These are phyloP conservation scores for Umbilicus rupestris DNA, from an alignment of 164 flowering plant genomes.

Conservation along the genomic window DNA sequence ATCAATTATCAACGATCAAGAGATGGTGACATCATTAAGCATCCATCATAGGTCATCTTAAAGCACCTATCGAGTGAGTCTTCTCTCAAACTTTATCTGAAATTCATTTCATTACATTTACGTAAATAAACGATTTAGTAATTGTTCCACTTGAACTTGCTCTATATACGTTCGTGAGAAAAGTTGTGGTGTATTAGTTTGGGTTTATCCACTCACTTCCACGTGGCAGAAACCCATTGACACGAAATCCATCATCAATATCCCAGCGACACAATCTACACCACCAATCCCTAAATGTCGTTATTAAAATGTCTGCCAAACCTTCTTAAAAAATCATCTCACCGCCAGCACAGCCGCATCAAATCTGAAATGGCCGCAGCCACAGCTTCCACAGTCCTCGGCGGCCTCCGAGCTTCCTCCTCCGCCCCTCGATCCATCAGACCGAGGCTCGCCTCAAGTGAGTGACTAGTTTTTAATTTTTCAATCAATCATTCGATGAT, in stretches of 20 bases:
- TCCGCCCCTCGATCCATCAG: conserved; percentile 17
- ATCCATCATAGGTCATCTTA: too few relatives aligned
- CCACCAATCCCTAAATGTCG: conserved; percentile 11
- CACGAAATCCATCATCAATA: conserved; percentile 27
- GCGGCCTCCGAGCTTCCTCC: conserved; percentile 30
- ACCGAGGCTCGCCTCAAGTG: conserved; percentile 36
- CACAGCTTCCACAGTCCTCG: conserved; percentile 42
- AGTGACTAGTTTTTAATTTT: neutral
- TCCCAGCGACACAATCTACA: conserved; percentile 21
- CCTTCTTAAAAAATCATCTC: neutral
- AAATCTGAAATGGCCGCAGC: conserved; percentile 31
- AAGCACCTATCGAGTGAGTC: too few relatives aligned
- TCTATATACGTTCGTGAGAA: too few relatives aligned
- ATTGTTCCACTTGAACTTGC: too few relatives aligned
- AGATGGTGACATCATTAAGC: too few relatives aligned
- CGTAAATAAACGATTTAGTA: too few relatives aligned
- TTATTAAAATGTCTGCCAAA: neutral
- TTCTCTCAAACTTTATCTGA: too few relatives aligned
- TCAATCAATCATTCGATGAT: too few relatives aligned
- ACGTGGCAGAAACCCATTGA: conserved; percentile 46
- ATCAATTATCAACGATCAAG: too few relatives aligned
- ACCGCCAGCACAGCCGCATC: neutral
- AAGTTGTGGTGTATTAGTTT: neutral
- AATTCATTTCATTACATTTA: too few relatives aligned
- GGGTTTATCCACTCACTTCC: conserved; percentile 33